Percentiles rank a stretch among this genome's conserved stretches.
These are phyloP conservation scores for Metschnikowia picachoensis DNA, from an alignment of 805 yeast species.

Conservation along the genomic window DNA sequence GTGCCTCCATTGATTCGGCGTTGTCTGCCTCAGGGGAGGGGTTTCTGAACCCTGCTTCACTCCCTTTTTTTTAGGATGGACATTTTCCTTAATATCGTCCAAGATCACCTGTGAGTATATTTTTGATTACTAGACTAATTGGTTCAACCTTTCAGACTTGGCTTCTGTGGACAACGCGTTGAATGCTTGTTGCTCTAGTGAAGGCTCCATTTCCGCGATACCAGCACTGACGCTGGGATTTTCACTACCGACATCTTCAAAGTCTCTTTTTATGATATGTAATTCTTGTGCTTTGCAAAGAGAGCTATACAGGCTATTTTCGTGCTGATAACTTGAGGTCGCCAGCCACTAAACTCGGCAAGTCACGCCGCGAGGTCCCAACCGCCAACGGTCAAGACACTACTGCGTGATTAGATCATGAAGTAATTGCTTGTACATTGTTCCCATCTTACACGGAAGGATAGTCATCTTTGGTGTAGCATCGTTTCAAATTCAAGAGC, in stretches of 20 bases:
- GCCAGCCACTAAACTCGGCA: no score
- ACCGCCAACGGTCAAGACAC: no score
- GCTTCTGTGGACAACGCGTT: conserved; percentile 46
- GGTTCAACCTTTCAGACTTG: conserved; percentile 64
- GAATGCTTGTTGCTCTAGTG: conserved; percentile 37
- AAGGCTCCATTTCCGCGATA: not conserved
- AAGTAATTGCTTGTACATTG: no score
- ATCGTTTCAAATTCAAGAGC: no score
- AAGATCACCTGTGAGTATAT: conserved; percentile 84
- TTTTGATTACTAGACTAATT: conserved; percentile 81
- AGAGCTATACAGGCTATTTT: no score
- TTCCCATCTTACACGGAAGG: no score
- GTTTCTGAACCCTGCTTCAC: not conserved
- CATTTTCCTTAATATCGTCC: conserved; percentile 60
- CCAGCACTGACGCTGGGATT: not conserved
- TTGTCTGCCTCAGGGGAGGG: no score
- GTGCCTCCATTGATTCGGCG: no score
- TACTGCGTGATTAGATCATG: no score
- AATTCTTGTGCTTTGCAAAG: not conserved
- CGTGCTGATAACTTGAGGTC: no score
- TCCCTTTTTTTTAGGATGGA: conserved; percentile 8
- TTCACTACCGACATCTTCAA: not conserved
- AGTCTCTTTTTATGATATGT: not conserved
- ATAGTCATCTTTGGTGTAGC: no score
- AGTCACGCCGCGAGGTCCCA: no score